Base-by-base conservation (phyloP, 2,329 filamentous ascomycete genomes). In the Balansia obtecta region DNA sequence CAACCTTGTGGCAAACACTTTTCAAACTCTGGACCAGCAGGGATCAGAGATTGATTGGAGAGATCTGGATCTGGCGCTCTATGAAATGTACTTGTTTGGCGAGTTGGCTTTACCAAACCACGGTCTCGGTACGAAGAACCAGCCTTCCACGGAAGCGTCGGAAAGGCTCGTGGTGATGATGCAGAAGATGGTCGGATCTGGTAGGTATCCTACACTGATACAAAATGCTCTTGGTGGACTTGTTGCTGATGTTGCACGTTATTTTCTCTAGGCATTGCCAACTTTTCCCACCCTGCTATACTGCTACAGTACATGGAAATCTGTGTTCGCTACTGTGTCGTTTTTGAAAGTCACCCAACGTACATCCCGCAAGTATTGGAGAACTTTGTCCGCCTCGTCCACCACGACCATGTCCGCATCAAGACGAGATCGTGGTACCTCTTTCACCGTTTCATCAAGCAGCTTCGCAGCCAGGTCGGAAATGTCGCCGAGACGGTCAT, bases 301-400 rank as follows among this genome's bases (percentile, higher is more conserved):
- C 81, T 96, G 55, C 75, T 98, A 20, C 89, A 96, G 68, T 98
- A 95, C 63, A 96, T 98, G 90, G 93, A 98, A 66, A 95, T 95
- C 37, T 95, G 90, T 65, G 90, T 95, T 50, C 84, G 93, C 47
- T 98, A 98, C 68, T 87, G 85, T 63, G 80, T 83, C 30, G 95
- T 96, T 66, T 97, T 98, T 63, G 90, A 97, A 62, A 81, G 82
- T 50, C 86, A 95, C 61, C 76, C 82, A 32, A 75, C 84, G 20
- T 83, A 88, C 53, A 94, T 97, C 46, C 87, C 88, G 2, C 85
- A 83, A 56, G 88, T 93, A 1, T 75, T 98, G 41, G 89, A 96
- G 61, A 89, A 85, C 62, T 97, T 98, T 66, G 87, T 98, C 44
- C 81, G 83, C 12, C 79, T 96, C 45, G 87, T 93, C 3, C 94